Percentiles rank a stretch among this genome's conserved stretches.
phyloP scores from a whole-genome alignment of 2,329 filamentous ascomycete genomes.

The Alternaria triticina region DNA sequence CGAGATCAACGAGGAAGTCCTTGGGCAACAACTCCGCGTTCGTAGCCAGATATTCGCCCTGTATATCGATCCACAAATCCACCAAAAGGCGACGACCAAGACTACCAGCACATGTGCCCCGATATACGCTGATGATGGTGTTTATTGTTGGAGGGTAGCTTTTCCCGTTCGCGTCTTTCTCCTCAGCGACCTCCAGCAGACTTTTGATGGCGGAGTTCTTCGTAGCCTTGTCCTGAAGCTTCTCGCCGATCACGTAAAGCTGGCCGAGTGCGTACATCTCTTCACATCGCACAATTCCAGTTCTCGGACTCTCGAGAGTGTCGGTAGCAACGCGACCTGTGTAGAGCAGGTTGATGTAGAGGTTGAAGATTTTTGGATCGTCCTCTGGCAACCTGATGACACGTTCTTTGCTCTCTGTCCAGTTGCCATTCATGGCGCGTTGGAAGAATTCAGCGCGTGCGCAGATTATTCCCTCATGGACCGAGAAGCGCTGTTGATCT shows the following conservation, averaged over 20 bases:
- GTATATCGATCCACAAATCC: rapidly evolving
- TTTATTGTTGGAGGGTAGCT: too few relatives aligned
- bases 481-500: rapidly evolving
- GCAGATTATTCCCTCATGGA: not conserved
- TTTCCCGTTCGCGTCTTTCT: too few relatives aligned
- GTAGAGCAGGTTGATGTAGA: not conserved
- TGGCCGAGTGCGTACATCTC: not conserved
- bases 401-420: not conserved
- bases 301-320: not conserved
- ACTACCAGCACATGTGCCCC: not conserved
- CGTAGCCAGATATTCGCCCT: rapidly evolving
- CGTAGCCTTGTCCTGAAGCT: not conserved
- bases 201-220: not conserved
- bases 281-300: too few relatives aligned
- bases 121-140: not conserved
- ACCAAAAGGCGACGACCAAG: not conserved
- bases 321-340: not conserved
- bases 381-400: not conserved
- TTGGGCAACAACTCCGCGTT: rapidly evolving
- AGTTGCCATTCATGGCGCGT: not conserved
- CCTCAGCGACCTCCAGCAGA: too few relatives aligned
- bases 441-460: not conserved
- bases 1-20: not conserved
- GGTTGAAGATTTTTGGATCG: rapidly evolving
- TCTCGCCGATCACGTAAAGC: not conserved